Base-by-base conservation (phyloP, 495 filamentous ascomycete species). In the Penicillium simplicissimum region DNA sequence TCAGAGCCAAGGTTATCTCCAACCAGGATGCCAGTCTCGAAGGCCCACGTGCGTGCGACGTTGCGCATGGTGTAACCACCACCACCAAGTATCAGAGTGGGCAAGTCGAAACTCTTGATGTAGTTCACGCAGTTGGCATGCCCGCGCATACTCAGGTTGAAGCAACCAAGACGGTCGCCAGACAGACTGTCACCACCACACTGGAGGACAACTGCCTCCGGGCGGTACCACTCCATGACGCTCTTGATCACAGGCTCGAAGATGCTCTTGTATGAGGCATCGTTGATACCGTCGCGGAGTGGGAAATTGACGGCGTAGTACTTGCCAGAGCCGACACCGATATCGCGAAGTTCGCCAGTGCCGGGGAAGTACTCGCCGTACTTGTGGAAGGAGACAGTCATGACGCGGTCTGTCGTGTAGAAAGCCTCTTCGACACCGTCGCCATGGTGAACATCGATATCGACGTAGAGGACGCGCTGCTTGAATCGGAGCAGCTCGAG, bases 21-120 rank as follows among this genome's bases (percentile, higher is more conserved):
- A 15, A 98, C 91, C 19, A 98, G 85, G 34, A 91, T 82, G 60
- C 96, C 96, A 7, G 95, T 98, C 73, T 99, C 95, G 71, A 87
- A 98, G 6, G 95, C 93, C 95, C 95, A 99, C 6, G 95, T 97
- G 58, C 96, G 88, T 21, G 94, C 91, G 33, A 99, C 95, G 62
- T 99, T 99, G 31, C 95, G 87, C 95, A 99, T 99, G 8, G 96
- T 99, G 73, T 99, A 99, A 21, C 95, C 95, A 67, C 95, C 95
- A 37, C 95, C 95, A 37, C 95, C 95, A 11, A 99, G 83, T 8
- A 99, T 90, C 52, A 99, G 80, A 11, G 92, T 94, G 0, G 96
- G 95, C 53, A 96, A 80, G 58, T 89, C 88, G 78, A 97, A 99
- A 68, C 85, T 89, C 76, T 96, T 96, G 38, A 99, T 91, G 65